Conservation (phyloP, 768 basidiomycete species). For the Rhodosporidiobolus odoratus region DNA sequence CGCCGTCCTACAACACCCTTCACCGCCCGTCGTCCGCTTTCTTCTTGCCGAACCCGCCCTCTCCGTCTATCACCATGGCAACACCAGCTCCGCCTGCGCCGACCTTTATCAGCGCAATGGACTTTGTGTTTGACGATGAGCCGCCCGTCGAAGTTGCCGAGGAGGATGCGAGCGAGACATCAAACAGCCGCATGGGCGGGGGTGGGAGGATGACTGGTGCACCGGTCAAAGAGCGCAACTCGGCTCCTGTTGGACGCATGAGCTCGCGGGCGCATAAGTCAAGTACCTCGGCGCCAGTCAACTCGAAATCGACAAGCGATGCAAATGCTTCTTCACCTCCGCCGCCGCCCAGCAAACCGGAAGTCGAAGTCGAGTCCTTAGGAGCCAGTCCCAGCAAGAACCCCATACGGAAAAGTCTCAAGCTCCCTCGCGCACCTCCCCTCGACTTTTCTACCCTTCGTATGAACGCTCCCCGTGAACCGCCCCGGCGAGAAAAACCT, state of each 20-base stretch:
- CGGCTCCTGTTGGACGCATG: constrained; percentile 12
- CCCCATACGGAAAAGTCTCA: constrained; percentile 7
- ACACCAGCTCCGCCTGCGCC: constrained; percentile 5
- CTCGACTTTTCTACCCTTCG: constrained; percentile 41
- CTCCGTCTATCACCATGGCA: constrained; percentile 3
- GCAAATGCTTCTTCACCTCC: not conserved
- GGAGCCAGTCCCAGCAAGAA: constrained; percentile 26
- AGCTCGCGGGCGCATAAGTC: constrained; percentile 7
- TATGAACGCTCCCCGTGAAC: constrained; percentile 31
- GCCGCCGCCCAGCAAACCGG: not conserved
- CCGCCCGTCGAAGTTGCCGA: not conserved
- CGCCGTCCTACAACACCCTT: too few species aligned
- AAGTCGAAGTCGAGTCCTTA: not conserved
- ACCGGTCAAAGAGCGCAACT: constrained; percentile 8
- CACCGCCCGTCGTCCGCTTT: not conserved
- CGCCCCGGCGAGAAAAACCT: constrained; percentile 16
- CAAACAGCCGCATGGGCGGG: not conserved
- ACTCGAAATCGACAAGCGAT: not conserved
- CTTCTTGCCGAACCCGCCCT: not conserved
- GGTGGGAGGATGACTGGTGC: not conserved
- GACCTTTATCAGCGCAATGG: constrained; percentile 20
- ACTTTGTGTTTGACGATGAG: constrained; percentile 28
- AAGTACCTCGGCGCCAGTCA: constrained; percentile 1
- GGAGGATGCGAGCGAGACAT: not conserved
- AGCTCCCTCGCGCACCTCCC: constrained; percentile 44